Evolutionary conservation across 768 basidiomycete species (phyloP).

Genomic region (Lepiota brunneoincarnata): DNA sequence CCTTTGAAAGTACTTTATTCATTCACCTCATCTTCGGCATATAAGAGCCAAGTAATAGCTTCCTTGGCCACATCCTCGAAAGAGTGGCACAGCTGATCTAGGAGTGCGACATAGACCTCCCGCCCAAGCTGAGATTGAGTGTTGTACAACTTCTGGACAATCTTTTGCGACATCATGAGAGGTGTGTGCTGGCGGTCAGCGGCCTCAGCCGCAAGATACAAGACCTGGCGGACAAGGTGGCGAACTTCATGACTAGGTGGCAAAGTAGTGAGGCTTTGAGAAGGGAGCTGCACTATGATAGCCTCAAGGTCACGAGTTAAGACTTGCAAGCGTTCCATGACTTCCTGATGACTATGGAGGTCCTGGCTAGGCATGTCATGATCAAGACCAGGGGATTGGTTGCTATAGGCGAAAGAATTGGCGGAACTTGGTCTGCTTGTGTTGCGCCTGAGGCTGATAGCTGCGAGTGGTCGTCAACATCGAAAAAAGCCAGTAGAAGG

Average conservation of each 20-base stretch:
- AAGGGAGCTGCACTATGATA: slow-evolving; percentile 70
- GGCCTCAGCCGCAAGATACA: slow-evolving; percentile 78
- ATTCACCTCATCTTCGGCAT: slow-evolving; percentile 92
- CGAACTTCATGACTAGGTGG: slow-evolving; percentile 87
- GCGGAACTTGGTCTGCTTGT: slow-evolving; percentile 72
- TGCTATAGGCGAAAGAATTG: slow-evolving; percentile 52
- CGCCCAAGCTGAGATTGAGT: slow-evolving; percentile 81
- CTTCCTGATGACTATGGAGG: slow-evolving; percentile 70
- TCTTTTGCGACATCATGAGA: slow-evolving; percentile 91
- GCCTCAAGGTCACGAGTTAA: slow-evolving; percentile 74
- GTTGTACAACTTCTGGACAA: slow-evolving; percentile 94
- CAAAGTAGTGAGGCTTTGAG: slow-evolving; percentile 64
- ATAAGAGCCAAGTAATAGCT: slow-evolving; percentile 93
- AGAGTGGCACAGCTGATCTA: slow-evolving; percentile 84
- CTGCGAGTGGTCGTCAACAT: not conserved
- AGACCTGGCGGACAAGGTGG: slow-evolving; percentile 78
- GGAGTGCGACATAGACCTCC: slow-evolving; percentile 87
- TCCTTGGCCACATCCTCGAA: slow-evolving; percentile 95
- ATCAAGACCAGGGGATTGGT: slow-evolving; percentile 64
- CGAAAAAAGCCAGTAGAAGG: not conserved
- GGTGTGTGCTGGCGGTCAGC: slow-evolving; percentile 83
- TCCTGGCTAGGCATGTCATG: slow-evolving; percentile 35
- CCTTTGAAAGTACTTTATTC: not conserved
- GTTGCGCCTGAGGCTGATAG: slow-evolving; percentile 35
- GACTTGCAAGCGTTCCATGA: slow-evolving; percentile 68